A percentile compares a stretch with the other conserved stretches of the same genome.
phyloP scores from a whole-genome alignment of 2,329 filamentous ascomycete species.

The Penicillium psychrosexuale region DNA sequence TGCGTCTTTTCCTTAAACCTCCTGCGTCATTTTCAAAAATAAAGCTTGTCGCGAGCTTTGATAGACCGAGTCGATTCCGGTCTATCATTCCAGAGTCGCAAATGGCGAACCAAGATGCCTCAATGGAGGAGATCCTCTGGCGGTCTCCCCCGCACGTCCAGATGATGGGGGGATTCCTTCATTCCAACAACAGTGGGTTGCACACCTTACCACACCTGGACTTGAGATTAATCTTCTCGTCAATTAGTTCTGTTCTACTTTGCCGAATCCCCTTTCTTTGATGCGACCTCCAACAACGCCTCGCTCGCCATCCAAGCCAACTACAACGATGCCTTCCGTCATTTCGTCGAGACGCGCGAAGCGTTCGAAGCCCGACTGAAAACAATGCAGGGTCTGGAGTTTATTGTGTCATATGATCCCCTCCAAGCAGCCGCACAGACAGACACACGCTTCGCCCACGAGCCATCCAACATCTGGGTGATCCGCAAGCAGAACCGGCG shows the following conservation, averaged over 20 bases:
- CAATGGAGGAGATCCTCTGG: conserved; percentile 47
- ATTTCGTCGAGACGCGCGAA: conserved; percentile 54
- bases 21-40: background rate
- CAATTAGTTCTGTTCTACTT: conserved; percentile 60
- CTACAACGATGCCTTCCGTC: conserved; percentile 48
- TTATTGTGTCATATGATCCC: conserved; percentile 58
- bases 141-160: conserved; percentile 45
- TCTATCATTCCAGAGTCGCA: background rate
- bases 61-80: background rate
- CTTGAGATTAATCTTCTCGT: background rate
- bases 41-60: background rate
- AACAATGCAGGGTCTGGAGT: conserved; percentile 57
- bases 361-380: conserved; percentile 55
- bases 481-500: conserved; percentile 57
- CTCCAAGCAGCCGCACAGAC: conserved; percentile 46
- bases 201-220: background rate
- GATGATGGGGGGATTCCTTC: conserved; percentile 46
- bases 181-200: conserved; percentile 45
- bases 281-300: conserved; percentile 59
- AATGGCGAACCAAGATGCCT: conserved; percentile 39
- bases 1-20: background rate
- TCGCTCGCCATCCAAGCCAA: conserved; percentile 53
- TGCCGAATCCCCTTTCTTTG: conserved; percentile 61
- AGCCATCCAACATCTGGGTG: conserved; percentile 56
- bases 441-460: conserved; percentile 40